Conservation (phyloP, 352 stramenopile genomes). For the Phytophthora cryptogea region DNA sequence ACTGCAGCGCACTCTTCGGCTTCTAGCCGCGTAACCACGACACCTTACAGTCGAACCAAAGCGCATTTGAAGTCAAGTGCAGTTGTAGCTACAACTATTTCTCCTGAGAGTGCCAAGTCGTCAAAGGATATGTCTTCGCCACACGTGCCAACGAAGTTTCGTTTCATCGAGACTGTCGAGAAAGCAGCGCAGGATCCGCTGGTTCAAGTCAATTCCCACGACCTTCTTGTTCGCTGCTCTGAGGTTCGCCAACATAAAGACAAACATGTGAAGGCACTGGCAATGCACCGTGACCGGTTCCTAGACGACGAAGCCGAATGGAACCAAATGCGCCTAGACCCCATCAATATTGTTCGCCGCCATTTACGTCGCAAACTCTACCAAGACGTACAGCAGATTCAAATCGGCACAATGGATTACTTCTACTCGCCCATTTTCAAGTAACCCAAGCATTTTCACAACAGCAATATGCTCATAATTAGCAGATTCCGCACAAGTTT, state of each 20-base stretch:
- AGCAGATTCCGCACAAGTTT: slow-evolving; percentile 14
- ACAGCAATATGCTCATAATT: slow-evolving; percentile 12
- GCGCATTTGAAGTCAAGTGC: background rate
- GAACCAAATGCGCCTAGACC: slow-evolving; percentile 70
- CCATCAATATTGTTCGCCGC: slow-evolving; percentile 63
- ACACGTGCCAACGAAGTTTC: slow-evolving; percentile 28
- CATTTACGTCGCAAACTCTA: slow-evolving; percentile 61
- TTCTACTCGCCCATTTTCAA: slow-evolving; percentile 70
- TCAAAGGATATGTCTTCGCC: slow-evolving; percentile 2
- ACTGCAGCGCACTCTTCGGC: background rate
- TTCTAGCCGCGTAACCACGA: background rate
- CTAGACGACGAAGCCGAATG: slow-evolving; percentile 60
- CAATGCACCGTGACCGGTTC: slow-evolving; percentile 55
- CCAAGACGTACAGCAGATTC: slow-evolving; percentile 63
- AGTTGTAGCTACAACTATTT: background rate
- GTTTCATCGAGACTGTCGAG: slow-evolving; percentile 70
- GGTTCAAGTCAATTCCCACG: slow-evolving; percentile 63
- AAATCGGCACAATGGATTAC: slow-evolving; percentile 66
- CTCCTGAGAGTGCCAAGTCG: slow-evolving; percentile 4
- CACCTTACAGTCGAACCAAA: background rate
- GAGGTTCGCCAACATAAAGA: slow-evolving; percentile 65
- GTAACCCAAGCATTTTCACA: slow-evolving; percentile 18
- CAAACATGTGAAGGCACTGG: slow-evolving; percentile 46
- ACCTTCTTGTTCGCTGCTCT: slow-evolving; percentile 68
- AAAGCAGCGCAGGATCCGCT: slow-evolving; percentile 51